Conservation (phyloP, 2,329 filamentous ascomycete species). For the Colletotrichum siamense region DNA sequence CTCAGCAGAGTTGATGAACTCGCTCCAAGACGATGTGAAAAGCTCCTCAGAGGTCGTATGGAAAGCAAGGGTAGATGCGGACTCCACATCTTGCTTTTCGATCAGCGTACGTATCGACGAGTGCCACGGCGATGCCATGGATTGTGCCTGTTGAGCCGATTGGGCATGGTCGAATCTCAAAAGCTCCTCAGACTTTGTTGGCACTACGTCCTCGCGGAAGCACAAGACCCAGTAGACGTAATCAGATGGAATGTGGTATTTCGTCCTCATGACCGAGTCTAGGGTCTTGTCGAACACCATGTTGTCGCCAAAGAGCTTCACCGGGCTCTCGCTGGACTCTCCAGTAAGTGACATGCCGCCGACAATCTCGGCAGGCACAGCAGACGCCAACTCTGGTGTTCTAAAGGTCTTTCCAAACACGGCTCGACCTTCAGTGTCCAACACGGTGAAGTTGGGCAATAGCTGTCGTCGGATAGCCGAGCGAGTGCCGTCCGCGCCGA, state of each 20-base stretch:
- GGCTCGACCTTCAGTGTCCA: slow-evolving; percentile 42
- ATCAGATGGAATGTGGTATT: slow-evolving; percentile 25
- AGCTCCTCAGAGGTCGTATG: background rate
- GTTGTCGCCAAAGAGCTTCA: slow-evolving; percentile 13
- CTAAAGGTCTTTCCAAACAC: slow-evolving; percentile 45
- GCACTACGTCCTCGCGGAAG: background rate
- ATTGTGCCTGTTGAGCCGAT: background rate
- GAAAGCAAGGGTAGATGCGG: background rate
- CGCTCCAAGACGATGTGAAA: background rate
- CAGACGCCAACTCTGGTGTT: slow-evolving; percentile 26
- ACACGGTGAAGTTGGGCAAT: slow-evolving; percentile 34
- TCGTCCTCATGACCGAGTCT: background rate
- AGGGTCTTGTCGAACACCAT: slow-evolving; percentile 16
- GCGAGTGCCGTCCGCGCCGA: slow-evolving; percentile 43
- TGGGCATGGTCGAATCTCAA: background rate
- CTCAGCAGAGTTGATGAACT: background rate
- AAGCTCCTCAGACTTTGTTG: background rate
- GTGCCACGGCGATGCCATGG: background rate
- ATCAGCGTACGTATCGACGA: background rate
- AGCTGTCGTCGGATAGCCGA: slow-evolving; percentile 41
- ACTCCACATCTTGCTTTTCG: background rate
- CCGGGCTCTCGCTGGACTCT: slow-evolving; percentile 19
- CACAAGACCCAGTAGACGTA: slow-evolving; percentile 40
- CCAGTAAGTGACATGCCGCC: slow-evolving; percentile 30
- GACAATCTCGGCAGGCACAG: slow-evolving; percentile 20